phyloP scores from a whole-genome alignment of 2,329 filamentous ascomycete genomes.

The Penicillium thymicola region DNA sequence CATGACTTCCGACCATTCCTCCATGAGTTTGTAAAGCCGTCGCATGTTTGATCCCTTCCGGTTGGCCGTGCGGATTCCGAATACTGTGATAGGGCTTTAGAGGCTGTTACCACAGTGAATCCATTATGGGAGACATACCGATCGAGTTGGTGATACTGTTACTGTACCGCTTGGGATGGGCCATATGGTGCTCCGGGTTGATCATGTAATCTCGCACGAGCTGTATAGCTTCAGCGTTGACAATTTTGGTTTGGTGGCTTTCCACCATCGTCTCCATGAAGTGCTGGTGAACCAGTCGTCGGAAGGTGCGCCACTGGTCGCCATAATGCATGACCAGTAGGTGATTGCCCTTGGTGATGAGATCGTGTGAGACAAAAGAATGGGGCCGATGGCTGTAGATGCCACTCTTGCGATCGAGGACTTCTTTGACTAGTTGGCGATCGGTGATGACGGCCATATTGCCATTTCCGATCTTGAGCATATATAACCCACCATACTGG shows the following conservation, averaged over 20 bases:
- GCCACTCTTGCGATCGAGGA: constrained; percentile 46
- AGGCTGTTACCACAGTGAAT: background rate
- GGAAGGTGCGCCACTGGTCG: constrained; percentile 45
- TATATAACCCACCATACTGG: constrained; percentile 3
- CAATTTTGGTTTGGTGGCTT: constrained; percentile 25
- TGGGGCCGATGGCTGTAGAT: constrained; percentile 46
- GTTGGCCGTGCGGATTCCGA: background rate
- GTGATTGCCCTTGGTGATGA: background rate
- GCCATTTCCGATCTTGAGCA: constrained; percentile 43
- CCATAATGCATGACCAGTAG: constrained; percentile 4
- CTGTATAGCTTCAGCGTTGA: constrained; percentile 50
- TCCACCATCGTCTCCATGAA: constrained; percentile 40
- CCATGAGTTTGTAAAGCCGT: constrained; percentile 1
- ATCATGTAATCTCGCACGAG: constrained; percentile 47
- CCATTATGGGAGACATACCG: background rate
- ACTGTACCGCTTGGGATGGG: constrained; percentile 48
- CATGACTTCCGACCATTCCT: background rate
- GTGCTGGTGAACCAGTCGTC: constrained; percentile 47
- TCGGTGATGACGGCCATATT: constrained; percentile 45
- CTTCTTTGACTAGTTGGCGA: constrained; percentile 40
- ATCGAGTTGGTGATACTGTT: constrained; percentile 46
- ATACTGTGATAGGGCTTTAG: background rate
- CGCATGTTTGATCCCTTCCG: background rate
- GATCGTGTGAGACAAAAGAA: constrained; percentile 24
- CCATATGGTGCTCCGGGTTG: constrained; percentile 44